These are phyloP conservation scores for Paraphaeosphaeria minitans DNA, from an alignment of 2,329 filamentous ascomycete genomes.

Conservation along the genomic window DNA sequence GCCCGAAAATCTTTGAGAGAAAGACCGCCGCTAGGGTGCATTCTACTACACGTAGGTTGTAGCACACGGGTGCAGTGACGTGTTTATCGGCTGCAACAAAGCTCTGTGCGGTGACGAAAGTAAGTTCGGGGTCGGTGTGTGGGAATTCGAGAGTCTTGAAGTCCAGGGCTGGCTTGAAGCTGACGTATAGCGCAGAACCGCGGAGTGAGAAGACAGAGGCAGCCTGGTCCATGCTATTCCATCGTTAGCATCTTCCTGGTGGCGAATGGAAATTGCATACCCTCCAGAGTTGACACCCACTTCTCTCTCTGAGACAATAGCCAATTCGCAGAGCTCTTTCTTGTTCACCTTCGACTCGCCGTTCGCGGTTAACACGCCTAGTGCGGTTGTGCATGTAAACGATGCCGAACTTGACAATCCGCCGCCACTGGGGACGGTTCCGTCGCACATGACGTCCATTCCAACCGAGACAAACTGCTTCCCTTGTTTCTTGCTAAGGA, in stretches of 20 bases:
- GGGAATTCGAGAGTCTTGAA: slow-evolving; percentile 83
- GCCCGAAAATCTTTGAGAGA: slow-evolving; percentile 62
- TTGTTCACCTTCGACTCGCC: slow-evolving; percentile 80
- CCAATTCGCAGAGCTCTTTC: slow-evolving; percentile 87
- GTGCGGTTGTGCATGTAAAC: slow-evolving; percentile 86
- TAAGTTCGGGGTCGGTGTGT: slow-evolving; percentile 77
- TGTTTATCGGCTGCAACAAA: slow-evolving; percentile 95
- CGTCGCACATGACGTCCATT: slow-evolving; percentile 89
- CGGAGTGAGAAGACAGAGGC: slow-evolving; percentile 91
- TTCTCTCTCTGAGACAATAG: slow-evolving; percentile 90
- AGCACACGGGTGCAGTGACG: slow-evolving; percentile 89
- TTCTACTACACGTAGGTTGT: slow-evolving; percentile 96
- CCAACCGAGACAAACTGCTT: slow-evolving; percentile 69
- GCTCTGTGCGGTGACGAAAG: slow-evolving; percentile 91
- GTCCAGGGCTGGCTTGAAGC: slow-evolving; percentile 79
- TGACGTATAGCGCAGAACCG: slow-evolving; percentile 86
- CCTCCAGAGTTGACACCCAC: slow-evolving; percentile 97
- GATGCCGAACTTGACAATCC: slow-evolving; percentile 93
- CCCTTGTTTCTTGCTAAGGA: slow-evolving; percentile 71
- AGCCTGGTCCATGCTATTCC: slow-evolving; percentile 86
- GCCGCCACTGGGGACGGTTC: slow-evolving; percentile 88
- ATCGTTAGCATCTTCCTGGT: slow-evolving; percentile 25
- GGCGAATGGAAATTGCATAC: slow-evolving; percentile 53
- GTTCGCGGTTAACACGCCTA: slow-evolving; percentile 88
- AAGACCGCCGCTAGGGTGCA: slow-evolving; percentile 83